Percentiles rank a stretch among this genome's conserved stretches.
Conservation (phyloP, 345 rosid species). For the Corchorus capsularis region DNA sequence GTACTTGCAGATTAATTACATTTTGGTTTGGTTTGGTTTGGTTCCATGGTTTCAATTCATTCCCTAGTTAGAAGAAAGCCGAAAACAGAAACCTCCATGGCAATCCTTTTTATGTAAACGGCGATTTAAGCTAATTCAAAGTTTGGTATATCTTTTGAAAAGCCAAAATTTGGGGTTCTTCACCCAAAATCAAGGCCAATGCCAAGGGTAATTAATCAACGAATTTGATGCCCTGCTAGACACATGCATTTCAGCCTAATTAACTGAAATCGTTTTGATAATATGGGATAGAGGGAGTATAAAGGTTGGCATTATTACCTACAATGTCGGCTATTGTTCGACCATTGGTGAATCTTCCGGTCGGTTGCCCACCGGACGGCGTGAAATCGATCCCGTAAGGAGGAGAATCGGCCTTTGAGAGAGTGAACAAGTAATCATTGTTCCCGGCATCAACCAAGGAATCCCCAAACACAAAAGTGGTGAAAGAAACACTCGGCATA, state of each 20-base stretch:
- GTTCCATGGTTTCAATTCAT: background rate
- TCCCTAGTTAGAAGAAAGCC: background rate
- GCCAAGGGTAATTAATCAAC: background rate
- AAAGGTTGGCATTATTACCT: constrained; percentile 21
- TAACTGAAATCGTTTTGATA: too few species aligned
- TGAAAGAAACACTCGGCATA: constrained; percentile 17
- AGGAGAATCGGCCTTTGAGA: constrained; percentile 53
- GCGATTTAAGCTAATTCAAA: too few species aligned
- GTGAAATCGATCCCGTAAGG: constrained; percentile 68
- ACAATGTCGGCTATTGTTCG: constrained; percentile 39
- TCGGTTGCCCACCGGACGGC: constrained; percentile 57
- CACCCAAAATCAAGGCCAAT: background rate
- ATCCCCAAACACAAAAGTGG: constrained; percentile 58
- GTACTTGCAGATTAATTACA: background rate
- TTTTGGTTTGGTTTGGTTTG: background rate
- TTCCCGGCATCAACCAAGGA: constrained; percentile 62
- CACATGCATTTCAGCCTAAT: too few species aligned
- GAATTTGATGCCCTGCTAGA: too few species aligned
- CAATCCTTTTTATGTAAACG: too few species aligned
- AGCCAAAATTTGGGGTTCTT: background rate
- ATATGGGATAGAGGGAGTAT: background rate
- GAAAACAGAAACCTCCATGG: too few species aligned
- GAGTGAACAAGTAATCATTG: constrained; percentile 46
- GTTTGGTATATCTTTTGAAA: too few species aligned
- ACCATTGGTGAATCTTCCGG: constrained; percentile 73